phyloP scores from a whole-genome alignment of 129 eudicot species.

The Helichrysum umbraculigerum region DNA sequence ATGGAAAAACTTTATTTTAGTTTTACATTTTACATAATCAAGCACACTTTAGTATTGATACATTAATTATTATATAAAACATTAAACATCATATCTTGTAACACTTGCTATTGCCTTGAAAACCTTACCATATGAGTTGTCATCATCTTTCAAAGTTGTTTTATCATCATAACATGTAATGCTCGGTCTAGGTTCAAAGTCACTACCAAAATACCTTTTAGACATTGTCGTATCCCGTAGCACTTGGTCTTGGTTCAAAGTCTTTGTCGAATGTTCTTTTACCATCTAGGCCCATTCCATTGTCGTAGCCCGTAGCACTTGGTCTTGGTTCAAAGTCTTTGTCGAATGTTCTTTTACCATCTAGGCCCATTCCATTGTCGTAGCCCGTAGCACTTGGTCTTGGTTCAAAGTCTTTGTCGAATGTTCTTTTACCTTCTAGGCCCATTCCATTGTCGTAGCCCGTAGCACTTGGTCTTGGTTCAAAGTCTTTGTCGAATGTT shows the following conservation, averaged over 20 bases:
- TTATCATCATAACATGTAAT: not conserved
- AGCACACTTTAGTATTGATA: too few species aligned
- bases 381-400: too few species aligned
- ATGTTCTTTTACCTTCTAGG: too few species aligned
- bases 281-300: not conserved
- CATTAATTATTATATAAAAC: not conserved
- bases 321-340: not conserved
- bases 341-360: not conserved
- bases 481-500: not conserved
- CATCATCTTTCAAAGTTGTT: not conserved
- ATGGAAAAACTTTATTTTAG: not conserved
- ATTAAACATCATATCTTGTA: not conserved
- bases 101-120: conserved; percentile 1
- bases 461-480: not conserved
- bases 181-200: not conserved
- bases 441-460: too few species aligned
- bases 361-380: too few species aligned
- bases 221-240: not conserved
- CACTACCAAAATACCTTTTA: not conserved
- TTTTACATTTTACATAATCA: not conserved
- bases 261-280: not conserved
- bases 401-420: too few species aligned
- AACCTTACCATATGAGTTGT: not conserved
- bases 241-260: not conserved
- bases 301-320: not conserved